A percentile compares a stretch with the other conserved stretches of the same genome.
These are phyloP conservation scores for Ajuga chamaepitys DNA, from an alignment of 257 asterid species.

Conservation along the genomic window DNA sequence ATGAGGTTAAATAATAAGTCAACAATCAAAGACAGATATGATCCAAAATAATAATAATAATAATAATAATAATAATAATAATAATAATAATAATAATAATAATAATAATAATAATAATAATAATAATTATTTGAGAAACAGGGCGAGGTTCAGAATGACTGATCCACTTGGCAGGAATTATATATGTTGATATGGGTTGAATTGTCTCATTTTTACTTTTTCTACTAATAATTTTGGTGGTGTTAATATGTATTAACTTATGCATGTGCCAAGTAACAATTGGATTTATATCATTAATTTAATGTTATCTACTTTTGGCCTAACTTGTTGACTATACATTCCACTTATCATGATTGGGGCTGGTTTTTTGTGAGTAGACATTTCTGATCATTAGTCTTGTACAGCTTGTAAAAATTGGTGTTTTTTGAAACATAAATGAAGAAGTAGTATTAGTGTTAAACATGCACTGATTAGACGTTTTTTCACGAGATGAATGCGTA, in stretches of 20 bases:
- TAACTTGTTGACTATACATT: conserved; percentile 18
- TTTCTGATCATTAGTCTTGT: not conserved
- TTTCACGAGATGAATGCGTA: no score
- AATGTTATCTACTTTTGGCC: conserved; percentile 12
- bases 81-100: no score
- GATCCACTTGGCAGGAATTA: no score
- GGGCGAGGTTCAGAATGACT: no score
- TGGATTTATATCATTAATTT: not conserved
- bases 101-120: no score
- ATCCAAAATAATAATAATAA: no score
- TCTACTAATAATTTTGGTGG: not conserved
- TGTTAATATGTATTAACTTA: not conserved
- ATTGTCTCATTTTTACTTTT: not conserved
- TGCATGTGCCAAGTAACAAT: conserved; percentile 13
- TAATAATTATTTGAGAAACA: no score
- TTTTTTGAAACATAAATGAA: not conserved
- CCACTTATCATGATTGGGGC: conserved; percentile 2
- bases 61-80: no score
- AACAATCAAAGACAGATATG: no score
- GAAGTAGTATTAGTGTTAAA: no score
- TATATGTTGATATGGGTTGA: not conserved
- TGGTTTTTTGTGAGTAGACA: conserved; percentile 4
- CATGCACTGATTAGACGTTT: no score
- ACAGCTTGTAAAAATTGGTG: not conserved
- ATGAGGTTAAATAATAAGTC: no score